Base-by-base conservation (phyloP, 345 rosid genomes). In the Streptanthus diversifolius region DNA sequence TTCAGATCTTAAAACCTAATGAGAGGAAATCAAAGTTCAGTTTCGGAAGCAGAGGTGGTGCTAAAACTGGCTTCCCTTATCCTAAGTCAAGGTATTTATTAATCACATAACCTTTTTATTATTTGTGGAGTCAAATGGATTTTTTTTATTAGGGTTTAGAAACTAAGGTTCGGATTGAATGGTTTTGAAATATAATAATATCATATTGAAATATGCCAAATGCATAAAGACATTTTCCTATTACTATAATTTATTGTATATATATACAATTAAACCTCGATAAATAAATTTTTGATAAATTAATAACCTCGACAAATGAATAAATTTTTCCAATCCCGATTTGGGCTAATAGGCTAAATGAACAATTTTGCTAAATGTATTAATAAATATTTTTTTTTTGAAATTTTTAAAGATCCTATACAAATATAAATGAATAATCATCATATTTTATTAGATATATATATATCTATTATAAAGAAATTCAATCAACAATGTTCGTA, bases 1-100 rank as follows among this genome's bases (percentile, higher is more conserved):
- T 92, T 71, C 95, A 92, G 78, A 86, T 88, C 82, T 73, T 90
- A 35, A 90, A 85, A 79, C 90, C 95, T 69, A 81, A 70, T 7
- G 88, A 84, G 13, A 88, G 85, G 80, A 88, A 83, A 79, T 66
- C 83, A 0, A 86, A 64, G 30, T 86, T 79, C 35, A 68, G 84
- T 74, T 80, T 85, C 13, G 92, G 95, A 52, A 82, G 82, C 73
- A 77, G 80, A 22, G 62, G 84, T 54, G 81, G 85, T 15, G 53
- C 77, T 21, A 88, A 80, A 81, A 59, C 81, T 43, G 69, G 73
- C 68, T 49, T 80, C 32, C 57, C 75, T 72, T 65, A 84, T 57
- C 39, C 75, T 68, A 84, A 82, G 57, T 84, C 75, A 91, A 81
- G 95, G 95, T 91, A 77, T 9, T 7, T 68, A 36, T 12, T 9